Percentiles rank a stretch among this genome's conserved stretches.
phyloP scores from a whole-genome alignment of 805 yeast species.

The Starmerella kuoi region DNA sequence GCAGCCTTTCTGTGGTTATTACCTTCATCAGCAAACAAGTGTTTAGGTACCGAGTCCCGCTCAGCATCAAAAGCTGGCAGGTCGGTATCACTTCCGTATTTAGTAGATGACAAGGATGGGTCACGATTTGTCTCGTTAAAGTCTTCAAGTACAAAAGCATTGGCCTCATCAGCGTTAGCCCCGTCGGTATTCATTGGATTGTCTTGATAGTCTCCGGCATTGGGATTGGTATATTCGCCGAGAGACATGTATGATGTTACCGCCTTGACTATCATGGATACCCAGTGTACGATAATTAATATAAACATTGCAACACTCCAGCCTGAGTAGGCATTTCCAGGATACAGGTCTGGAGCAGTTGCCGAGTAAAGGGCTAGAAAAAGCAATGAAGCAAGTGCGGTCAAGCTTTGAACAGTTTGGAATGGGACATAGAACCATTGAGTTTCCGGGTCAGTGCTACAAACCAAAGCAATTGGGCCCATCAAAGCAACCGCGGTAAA shows the following conservation, averaged over 20 bases:
- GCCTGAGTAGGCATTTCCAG: conserved; percentile 57
- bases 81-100: conserved; percentile 11
- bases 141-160: conserved; percentile 7
- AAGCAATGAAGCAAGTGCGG: conserved; percentile 39
- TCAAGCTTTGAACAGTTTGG: conserved; percentile 38
- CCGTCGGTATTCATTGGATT: background rate
- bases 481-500: conserved; percentile 38
- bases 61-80: conserved; percentile 13
- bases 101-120: conserved; percentile 12
- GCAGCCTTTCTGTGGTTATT: background rate
- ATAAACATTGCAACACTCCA: conserved; percentile 52
- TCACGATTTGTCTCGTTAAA: conserved; percentile 5
- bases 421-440: conserved; percentile 43
- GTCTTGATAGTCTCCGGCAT: conserved; percentile 17
- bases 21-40: background rate
- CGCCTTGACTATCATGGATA: conserved; percentile 25
- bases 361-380: conserved; percentile 45
- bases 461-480: conserved; percentile 57
- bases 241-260: conserved; percentile 12
- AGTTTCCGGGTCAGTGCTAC: conserved; percentile 46
- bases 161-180: conserved; percentile 3
- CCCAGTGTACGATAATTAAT: conserved; percentile 42
- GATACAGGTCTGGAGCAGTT: conserved; percentile 58
- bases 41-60: background rate
- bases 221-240: conserved; percentile 6